Evolutionary conservation across 116 monocot species (phyloP).

Genomic region (Zostera marina): DNA sequence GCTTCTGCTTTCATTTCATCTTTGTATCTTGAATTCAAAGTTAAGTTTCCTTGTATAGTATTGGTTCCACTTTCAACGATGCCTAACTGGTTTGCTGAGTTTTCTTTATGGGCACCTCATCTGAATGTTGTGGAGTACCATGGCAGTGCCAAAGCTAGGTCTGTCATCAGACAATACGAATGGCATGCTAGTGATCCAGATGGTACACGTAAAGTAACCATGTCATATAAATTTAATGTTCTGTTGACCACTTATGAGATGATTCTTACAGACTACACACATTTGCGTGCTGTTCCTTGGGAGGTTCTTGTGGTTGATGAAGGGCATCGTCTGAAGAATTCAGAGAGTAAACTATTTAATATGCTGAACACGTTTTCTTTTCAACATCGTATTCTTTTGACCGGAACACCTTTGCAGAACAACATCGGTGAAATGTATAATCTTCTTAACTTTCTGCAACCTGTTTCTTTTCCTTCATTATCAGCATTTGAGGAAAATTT

Average conservation of each 20-base stretch:
- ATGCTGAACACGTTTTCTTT: slow-evolving; percentile 84
- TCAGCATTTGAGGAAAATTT: slow-evolving; percentile 92
- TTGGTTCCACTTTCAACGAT: slow-evolving; percentile 98
- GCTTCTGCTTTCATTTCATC: slow-evolving; percentile 93
- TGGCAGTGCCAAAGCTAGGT: slow-evolving; percentile 82
- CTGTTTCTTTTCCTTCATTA: slow-evolving; percentile 74
- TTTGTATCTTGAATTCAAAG: slow-evolving; percentile 68
- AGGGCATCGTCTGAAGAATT: slow-evolving; percentile 92
- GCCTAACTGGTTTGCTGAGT: slow-evolving; percentile 98
- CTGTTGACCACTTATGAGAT: slow-evolving; percentile 97
- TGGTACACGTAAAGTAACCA: slow-evolving; percentile 16
- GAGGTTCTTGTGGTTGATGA: slow-evolving; percentile 96
- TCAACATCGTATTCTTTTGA: slow-evolving; percentile 82
- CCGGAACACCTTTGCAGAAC: slow-evolving; percentile 95
- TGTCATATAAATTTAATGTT: slow-evolving; percentile 84
- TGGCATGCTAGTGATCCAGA: slow-evolving; percentile 60
- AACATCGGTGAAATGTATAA: slow-evolving; percentile 98
- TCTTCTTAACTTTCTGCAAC: slow-evolving; percentile 87
- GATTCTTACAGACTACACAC: slow-evolving; percentile 76
- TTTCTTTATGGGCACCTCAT: slow-evolving; percentile 84
- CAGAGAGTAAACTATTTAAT: slow-evolving; percentile 82
- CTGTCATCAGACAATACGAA: slow-evolving; percentile 76
- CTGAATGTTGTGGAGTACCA: slow-evolving; percentile 97
- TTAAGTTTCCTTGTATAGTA: slow-evolving; percentile 59
- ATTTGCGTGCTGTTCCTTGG: slow-evolving; percentile 81